Evolutionary conservation across 2,329 filamentous ascomycete genomes (phyloP), one percentile per base, ranked within the genome.

Genomic region (Orbilia ellipsospora): DNA sequence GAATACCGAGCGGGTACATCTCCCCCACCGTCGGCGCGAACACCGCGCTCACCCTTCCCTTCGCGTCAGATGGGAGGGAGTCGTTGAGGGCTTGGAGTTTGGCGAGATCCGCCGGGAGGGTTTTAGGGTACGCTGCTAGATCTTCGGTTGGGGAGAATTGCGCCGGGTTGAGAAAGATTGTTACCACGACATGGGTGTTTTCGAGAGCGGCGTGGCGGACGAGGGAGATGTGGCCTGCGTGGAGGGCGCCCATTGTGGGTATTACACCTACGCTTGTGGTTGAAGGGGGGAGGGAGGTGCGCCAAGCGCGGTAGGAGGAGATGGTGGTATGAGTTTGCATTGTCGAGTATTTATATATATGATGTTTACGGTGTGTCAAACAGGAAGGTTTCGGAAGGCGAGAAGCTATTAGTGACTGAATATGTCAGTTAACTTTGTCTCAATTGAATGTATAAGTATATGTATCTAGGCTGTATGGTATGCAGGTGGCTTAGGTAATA

Each of bases 231-330:
- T 99, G 95, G 48, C 95, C 95, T 66, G 89, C 88, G 83, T 99
- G 95, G n/a, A 99, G 87, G 59, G 95, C 95, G 77, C 95, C 95
- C 95, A 99, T 98, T 36, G 95, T 99, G 0, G 95, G 95, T 42
- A 99, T 93, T 28, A 99, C 88, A 73, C 91, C 93, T 70, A 99
- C 89, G 52, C 89, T 90, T 79, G 90, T 87, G 80, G 89, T 86
- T 36, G 31, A 2, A 73, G 89, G 83, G 42, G 89, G 83, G 74
- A 93, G 88, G 48, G 89, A 86, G 20, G 85, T 86, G 42, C 93
- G 89, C 85, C 90, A 91, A 79, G 86, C 83, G 45, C 92, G 91
- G 61, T 97, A 85, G 10, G 88, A 85, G 13, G 89, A 84, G 73
- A 95, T 89, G 82, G 92, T 87, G 79, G 92, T 92, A 81, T 96